Conservation (phyloP, 768 basidiomycete species). For the Amanita rubescens region DNA sequence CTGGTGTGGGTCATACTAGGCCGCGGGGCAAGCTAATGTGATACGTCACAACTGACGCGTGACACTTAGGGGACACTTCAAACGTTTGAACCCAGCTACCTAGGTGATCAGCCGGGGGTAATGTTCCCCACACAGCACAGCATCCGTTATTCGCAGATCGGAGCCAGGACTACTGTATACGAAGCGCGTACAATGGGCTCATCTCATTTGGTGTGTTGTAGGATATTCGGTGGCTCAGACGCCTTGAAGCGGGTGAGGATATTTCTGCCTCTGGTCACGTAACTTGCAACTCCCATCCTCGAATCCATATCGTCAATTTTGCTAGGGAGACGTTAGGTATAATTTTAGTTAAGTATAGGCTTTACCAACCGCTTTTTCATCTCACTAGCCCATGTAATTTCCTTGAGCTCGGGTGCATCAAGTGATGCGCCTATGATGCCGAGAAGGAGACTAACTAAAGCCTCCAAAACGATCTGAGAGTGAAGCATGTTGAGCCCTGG, state of each 20-base stretch:
- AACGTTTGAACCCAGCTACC: too few species aligned
- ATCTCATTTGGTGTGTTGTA: not conserved
- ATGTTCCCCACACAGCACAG: too few species aligned
- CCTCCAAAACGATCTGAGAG: slow-evolving; percentile 59
- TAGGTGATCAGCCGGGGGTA: too few species aligned
- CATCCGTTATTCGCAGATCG: too few species aligned
- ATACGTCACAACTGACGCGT: too few species aligned
- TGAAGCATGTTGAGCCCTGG: not conserved
- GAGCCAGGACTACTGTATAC: not conserved
- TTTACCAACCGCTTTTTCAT: slow-evolving; percentile 68
- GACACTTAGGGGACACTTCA: too few species aligned
- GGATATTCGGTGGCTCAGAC: not conserved
- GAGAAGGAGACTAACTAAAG: slow-evolving; percentile 51
- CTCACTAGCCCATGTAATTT: slow-evolving; percentile 86
- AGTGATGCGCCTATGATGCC: slow-evolving; percentile 71
- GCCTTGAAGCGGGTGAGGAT: slow-evolving; percentile 23
- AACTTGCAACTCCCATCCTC: slow-evolving; percentile 53
- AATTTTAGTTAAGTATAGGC: slow-evolving; percentile 4
- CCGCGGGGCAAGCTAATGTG: too few species aligned
- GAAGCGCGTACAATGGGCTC: too few species aligned
- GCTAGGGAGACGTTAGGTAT: slow-evolving; percentile 26
- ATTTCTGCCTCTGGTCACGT: slow-evolving; percentile 50
- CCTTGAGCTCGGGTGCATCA: slow-evolving; percentile 60
- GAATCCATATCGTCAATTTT: slow-evolving; percentile 75
- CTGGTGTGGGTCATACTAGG: too few species aligned